Conservation (phyloP, 2,329 filamentous ascomycete genomes). For the Exophiala sp. region DNA sequence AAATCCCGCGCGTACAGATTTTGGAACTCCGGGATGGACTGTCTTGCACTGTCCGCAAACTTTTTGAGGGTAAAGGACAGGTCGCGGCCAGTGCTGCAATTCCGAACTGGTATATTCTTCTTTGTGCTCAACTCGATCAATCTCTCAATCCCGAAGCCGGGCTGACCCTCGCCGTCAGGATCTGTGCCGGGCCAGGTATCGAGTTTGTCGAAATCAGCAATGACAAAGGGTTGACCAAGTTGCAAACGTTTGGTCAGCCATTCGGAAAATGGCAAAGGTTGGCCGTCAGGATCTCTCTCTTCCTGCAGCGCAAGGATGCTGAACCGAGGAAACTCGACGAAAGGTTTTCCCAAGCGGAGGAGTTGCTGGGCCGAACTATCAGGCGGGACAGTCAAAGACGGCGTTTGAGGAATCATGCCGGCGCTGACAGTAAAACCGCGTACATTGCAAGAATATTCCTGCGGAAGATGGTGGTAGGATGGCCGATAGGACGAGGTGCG, state of each 20-base stretch:
- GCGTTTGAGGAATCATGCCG: slow-evolving; percentile 28
- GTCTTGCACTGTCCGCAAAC: slow-evolving; percentile 30
- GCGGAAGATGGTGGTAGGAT: background rate
- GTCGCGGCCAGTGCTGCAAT: slow-evolving; percentile 35
- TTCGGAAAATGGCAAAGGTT: slow-evolving; percentile 25
- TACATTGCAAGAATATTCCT: slow-evolving; percentile 10
- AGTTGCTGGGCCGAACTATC: slow-evolving; percentile 28
- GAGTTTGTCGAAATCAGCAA: slow-evolving; percentile 33
- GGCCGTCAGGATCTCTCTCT: slow-evolving; percentile 25
- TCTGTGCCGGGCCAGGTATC: slow-evolving; percentile 29
- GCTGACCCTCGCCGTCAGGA: slow-evolving; percentile 15
- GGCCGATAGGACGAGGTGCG: background rate
- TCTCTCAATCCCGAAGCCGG: slow-evolving; percentile 31
- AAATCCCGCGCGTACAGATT: slow-evolving; percentile 36
- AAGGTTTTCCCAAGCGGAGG: slow-evolving; percentile 30
- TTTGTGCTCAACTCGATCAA: slow-evolving; percentile 34
- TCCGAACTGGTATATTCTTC: slow-evolving; percentile 34
- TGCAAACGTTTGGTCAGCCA: slow-evolving; percentile 33
- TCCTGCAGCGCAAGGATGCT: slow-evolving; percentile 30
- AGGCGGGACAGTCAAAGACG: slow-evolving; percentile 25
- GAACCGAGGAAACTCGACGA: slow-evolving; percentile 32
- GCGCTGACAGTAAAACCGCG: background rate
- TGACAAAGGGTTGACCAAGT: slow-evolving; percentile 34
- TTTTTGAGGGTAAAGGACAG: slow-evolving; percentile 34
- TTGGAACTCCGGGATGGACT: slow-evolving; percentile 29